A percentile compares a stretch with the other conserved stretches of the same genome.
phyloP scores from a whole-genome alignment of 2,329 filamentous ascomycete genomes.

The Didymella pomorum region DNA sequence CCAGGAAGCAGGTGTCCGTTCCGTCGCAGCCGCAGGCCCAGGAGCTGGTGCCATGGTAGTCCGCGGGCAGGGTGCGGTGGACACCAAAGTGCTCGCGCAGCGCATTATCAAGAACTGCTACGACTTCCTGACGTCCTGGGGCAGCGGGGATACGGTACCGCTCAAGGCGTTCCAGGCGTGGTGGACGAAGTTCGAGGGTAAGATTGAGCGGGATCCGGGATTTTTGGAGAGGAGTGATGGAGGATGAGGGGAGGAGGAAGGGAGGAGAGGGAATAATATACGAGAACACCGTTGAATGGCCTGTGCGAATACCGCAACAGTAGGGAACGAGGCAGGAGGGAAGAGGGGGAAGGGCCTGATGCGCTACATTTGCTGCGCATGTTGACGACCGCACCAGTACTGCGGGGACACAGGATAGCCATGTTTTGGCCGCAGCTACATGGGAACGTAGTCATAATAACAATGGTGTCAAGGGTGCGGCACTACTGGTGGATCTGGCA shows the following conservation, averaged over 20 bases:
- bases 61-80: constrained; percentile 54
- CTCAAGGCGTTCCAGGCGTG: constrained; percentile 94
- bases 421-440: too few species aligned
- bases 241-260: constrained; percentile 32
- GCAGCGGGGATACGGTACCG: constrained; percentile 83
- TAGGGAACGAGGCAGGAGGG: too few species aligned
- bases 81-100: constrained; percentile 78
- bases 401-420: too few species aligned
- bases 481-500: too few species aligned
- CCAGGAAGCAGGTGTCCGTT: constrained; percentile 36
- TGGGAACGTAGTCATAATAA: too few species aligned
- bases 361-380: too few species aligned
- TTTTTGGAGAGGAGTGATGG: constrained; percentile 81
- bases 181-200: constrained; percentile 96
- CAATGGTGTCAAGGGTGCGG: too few species aligned
- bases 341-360: too few species aligned
- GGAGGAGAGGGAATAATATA: too few species aligned
- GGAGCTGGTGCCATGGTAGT: constrained; percentile 45
- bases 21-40: constrained; percentile 10
- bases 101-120: constrained; percentile 97
- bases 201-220: constrained; percentile 82
- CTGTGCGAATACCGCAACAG: too few species aligned
- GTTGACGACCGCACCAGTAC: too few species aligned
- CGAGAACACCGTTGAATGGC: too few species aligned
- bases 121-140: constrained; percentile 92